Evolutionary conservation across 352 stramenopile genomes (phyloP), one percentile per base, ranked within the genome.

Genomic region (Globisporangium megalacanthum): DNA sequence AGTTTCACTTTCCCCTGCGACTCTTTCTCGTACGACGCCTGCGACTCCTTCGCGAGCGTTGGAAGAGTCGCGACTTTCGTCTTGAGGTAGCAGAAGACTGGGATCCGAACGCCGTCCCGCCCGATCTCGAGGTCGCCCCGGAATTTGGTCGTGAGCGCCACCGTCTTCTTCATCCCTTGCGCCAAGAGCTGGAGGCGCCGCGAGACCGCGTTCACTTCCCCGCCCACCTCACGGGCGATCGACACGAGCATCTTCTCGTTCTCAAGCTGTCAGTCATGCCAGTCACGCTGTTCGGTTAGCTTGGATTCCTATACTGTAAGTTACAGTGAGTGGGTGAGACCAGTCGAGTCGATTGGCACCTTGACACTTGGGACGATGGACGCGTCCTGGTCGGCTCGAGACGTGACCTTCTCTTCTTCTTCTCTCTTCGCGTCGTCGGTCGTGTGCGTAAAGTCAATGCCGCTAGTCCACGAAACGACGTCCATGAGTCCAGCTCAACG

Each of bases 231-330:
- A 3, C 73, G 68, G 3, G 79, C 83, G 9, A 93, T 88, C 11
- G 79, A 90, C 9, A 90, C 77, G 6, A 93, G 77, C 79, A 91
- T 91, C 57, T 93, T 93, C 58, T 93, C 83, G 52, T 93, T 93
- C 59, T 93, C 81, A 2, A 47, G 37, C 73, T 90, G n/a, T 4
- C 25, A 29, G 25, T 29, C 11, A 47, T 2, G 17, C 25, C 25
- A 29, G 25, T 4, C 19, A 29, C 7, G 31, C 4, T 7, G 11
- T n/a, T 46, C 5, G 41, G 19, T 6, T 17, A n/a, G 15, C 41
- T 3, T 46, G 14, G 5, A 15, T 46, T 46, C 14, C 6, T 8
- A 52, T 60, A 11, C 41, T 22, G 41, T 14, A 47, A 47, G 41
- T 47, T 13, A 29, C 25, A 29, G 25, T 29, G 25, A 29, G 25